Evolutionary conservation across 2,329 filamentous ascomycete species (phyloP).

Genomic region (Colletotrichum sp.): DNA sequence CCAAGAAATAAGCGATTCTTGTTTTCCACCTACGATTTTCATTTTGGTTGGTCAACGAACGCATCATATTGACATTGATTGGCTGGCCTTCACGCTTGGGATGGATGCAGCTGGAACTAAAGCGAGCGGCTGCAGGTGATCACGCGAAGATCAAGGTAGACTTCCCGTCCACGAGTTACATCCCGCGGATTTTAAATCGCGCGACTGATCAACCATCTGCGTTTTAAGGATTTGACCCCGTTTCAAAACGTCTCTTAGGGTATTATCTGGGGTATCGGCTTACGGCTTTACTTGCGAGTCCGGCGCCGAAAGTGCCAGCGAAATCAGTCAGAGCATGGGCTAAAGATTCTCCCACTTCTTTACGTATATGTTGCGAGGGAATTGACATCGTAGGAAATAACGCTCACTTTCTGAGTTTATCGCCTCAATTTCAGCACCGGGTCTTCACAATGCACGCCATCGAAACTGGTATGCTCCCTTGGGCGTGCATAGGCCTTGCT

Average conservation of each 20-base stretch:
- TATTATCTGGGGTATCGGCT: neutral
- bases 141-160: neutral
- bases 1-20: neutral
- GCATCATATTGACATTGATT: neutral
- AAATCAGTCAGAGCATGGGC: neutral
- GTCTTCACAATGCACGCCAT: neutral
- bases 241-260: neutral
- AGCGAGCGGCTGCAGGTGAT: neutral
- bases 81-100: neutral
- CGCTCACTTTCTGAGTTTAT: neutral
- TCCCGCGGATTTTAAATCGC: neutral
- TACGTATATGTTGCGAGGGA: neutral
- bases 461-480: neutral
- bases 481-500: neutral
- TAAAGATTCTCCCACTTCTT: neutral
- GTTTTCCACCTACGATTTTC: neutral
- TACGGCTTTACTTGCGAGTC: neutral
- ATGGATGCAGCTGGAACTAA: neutral
- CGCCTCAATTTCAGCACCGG: neutral
- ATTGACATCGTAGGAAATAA: fast-evolving
- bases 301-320: neutral
- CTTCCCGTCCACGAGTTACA: neutral
- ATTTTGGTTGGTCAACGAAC: neutral
- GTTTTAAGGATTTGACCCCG: neutral
- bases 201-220: neutral